phyloP scores from a whole-genome alignment of 495 filamentous ascomycete genomes.

The Aspergillus mulundensis region DNA sequence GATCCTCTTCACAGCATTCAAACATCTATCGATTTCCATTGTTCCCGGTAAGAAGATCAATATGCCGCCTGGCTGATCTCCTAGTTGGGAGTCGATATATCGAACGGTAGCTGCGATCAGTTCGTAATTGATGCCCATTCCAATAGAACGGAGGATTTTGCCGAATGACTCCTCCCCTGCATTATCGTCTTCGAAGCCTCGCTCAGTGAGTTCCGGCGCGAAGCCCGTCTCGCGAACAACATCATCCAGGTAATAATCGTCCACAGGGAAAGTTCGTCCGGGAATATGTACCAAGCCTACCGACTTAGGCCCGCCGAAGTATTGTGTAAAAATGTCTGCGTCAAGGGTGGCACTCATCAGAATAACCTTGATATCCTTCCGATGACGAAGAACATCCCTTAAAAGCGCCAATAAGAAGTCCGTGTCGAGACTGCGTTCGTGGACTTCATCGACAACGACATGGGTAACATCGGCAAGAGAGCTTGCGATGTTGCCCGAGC shows the following conservation, averaged over 20 bases:
- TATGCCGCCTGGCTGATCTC: constrained; percentile 71
- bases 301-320: constrained; percentile 65
- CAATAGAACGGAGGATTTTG: constrained; percentile 66
- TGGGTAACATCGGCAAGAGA: constrained; percentile 88
- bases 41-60: constrained; percentile 87
- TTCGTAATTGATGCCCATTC: constrained; percentile 89
- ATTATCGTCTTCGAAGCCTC: constrained; percentile 32
- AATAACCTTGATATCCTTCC: constrained; percentile 83
- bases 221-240: constrained; percentile 78
- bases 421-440: constrained; percentile 92
- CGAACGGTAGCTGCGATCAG: constrained; percentile 74
- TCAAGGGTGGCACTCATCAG: constrained; percentile 99
- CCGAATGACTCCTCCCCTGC: constrained; percentile 50
- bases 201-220: constrained; percentile 37
- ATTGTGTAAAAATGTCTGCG: constrained; percentile 76
- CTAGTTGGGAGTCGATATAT: constrained; percentile 73
- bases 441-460: constrained; percentile 94
- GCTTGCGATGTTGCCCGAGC: constrained; percentile 69
- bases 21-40: constrained; percentile 79
- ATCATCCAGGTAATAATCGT: constrained; percentile 89
- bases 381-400: constrained; percentile 71
- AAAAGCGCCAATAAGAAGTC: constrained; percentile 89
- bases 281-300: constrained; percentile 81
- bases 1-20: constrained; percentile 64
- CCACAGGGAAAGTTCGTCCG: constrained; percentile 84